phyloP scores from a whole-genome alignment of 2,329 filamentous ascomycete genomes.

The Exophiala mesophila region DNA sequence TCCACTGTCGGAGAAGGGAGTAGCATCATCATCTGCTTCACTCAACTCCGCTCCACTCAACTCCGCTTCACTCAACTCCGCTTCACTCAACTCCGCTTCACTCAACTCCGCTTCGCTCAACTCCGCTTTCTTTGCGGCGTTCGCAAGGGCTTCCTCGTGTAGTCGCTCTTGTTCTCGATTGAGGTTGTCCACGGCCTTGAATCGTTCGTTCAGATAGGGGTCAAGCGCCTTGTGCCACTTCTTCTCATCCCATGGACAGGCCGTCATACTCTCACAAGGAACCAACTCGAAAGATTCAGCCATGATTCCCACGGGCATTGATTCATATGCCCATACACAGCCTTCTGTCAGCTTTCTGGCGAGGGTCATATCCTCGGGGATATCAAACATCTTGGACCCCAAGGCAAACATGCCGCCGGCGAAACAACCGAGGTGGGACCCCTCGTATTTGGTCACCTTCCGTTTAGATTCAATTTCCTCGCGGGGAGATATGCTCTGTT shows the following conservation, averaged over 20 bases:
- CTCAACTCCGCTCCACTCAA: not conserved
- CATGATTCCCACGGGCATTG: slow-evolving; percentile 56
- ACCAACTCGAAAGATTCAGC: slow-evolving; percentile 54
- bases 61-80: not conserved
- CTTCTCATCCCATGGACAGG: slow-evolving; percentile 52
- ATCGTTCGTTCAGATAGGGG: slow-evolving; percentile 27
- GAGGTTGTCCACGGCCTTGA: slow-evolving; percentile 21
- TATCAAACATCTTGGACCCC: slow-evolving; percentile 53
- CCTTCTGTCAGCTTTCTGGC: slow-evolving; percentile 55
- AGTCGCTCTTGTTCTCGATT: slow-evolving; percentile 23
- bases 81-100: slow-evolving; percentile 1
- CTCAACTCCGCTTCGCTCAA: not conserved
- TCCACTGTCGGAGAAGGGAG: slow-evolving; percentile 2
- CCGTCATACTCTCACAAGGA: slow-evolving; percentile 41
- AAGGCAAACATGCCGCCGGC: slow-evolving; percentile 59
- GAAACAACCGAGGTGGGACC: slow-evolving; percentile 57
- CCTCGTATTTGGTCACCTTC: slow-evolving; percentile 45
- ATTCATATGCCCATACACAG: slow-evolving; percentile 60
- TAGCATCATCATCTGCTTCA: not conserved
- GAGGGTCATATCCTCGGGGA: slow-evolving; percentile 51
- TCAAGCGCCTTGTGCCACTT: slow-evolving; percentile 44
- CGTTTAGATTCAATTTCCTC: slow-evolving; percentile 17
- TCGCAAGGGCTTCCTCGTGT: slow-evolving; percentile 11
- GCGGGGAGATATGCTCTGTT: slow-evolving; percentile 22
- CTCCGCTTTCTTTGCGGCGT: not conserved